Evolutionary conservation across 1,139 yeast genomes (phyloP).

Genomic region (Yamadazyma pseudoaaseri): DNA sequence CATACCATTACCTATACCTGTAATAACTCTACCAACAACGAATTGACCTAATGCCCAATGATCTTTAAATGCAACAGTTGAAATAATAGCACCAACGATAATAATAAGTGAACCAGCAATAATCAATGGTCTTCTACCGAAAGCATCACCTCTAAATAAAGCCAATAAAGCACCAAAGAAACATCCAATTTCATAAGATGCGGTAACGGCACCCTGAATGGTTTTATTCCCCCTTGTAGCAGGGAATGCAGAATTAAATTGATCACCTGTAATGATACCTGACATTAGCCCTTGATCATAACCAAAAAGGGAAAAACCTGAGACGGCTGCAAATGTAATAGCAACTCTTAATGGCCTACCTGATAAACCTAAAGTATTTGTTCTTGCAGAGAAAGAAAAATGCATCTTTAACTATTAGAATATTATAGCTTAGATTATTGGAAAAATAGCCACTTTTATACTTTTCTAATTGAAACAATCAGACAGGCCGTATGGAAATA

Average conservation of each 20-base stretch:
- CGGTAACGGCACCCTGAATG: constrained; percentile 67
- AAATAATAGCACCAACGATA: constrained; percentile 62
- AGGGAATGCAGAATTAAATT: constrained; percentile 60
- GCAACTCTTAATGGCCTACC: constrained; percentile 45
- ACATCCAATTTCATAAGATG: constrained; percentile 77
- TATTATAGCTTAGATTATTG: background rate
- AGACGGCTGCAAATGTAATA: constrained; percentile 57
- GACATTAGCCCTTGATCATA: constrained; percentile 83
- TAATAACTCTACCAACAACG: constrained; percentile 68
- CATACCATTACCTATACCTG: constrained; percentile 80
- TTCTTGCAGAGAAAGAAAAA: constrained; percentile 22
- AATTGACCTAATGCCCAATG: constrained; percentile 61
- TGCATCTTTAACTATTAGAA: constrained; percentile 6
- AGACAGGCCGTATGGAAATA: no score
- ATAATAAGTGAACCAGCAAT: constrained; percentile 58
- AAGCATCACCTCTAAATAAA: constrained; percentile 57
- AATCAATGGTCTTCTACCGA: constrained; percentile 68
- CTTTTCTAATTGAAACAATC: background rate
- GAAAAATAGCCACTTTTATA: no score
- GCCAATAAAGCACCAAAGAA: constrained; percentile 71
- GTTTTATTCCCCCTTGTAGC: constrained; percentile 39
- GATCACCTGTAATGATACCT: constrained; percentile 61
- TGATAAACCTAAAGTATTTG: constrained; percentile 45
- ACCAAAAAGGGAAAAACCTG: constrained; percentile 71
- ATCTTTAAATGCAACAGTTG: constrained; percentile 54